These are phyloP conservation scores for Globisporangium lucens DNA, from an alignment of 352 stramenopile species.

Conservation along the genomic window DNA sequence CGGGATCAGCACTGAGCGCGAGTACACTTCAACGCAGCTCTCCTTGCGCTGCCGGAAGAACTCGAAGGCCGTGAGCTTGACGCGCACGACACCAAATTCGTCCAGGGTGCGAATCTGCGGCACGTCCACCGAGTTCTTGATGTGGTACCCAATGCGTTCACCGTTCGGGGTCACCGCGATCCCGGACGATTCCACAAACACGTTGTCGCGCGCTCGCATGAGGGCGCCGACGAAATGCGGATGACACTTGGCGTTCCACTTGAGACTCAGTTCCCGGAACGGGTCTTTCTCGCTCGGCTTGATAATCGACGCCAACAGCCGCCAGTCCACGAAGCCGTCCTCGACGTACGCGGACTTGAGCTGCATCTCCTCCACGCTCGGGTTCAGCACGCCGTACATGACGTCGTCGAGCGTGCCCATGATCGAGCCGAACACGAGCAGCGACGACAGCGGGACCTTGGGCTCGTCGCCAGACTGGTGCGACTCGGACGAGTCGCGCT, in stretches of 20 bases:
- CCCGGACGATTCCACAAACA: slow-evolving; percentile 54
- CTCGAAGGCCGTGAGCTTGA: too few relatives aligned
- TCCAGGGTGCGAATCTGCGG: not conserved
- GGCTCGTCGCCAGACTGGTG: slow-evolving; percentile 32
- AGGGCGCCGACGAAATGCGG: slow-evolving; percentile 32
- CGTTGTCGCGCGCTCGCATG: slow-evolving; percentile 54
- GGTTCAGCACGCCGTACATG: slow-evolving; percentile 37
- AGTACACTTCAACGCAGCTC: too few relatives aligned
- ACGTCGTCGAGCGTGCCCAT: slow-evolving; percentile 40
- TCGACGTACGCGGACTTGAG: slow-evolving; percentile 17
- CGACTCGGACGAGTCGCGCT: not conserved
- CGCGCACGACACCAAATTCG: not conserved
- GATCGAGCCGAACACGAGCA: too few relatives aligned
- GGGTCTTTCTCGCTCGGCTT: slow-evolving; percentile 35
- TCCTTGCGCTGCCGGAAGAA: too few relatives aligned
- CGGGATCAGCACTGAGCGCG: too few relatives aligned
- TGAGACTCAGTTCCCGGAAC: slow-evolving; percentile 40
- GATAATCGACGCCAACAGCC: slow-evolving; percentile 35
- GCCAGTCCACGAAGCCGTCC: slow-evolving; percentile 42
- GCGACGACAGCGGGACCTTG: slow-evolving; percentile 16
- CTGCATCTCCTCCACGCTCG: slow-evolving; percentile 6
- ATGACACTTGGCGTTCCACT: slow-evolving; percentile 52
- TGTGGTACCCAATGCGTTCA: slow-evolving; percentile 45
- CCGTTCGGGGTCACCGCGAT: slow-evolving; percentile 31
- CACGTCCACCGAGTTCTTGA: slow-evolving; percentile 12